Conservation (phyloP, 2,329 filamentous ascomycete genomes). For the Fusarium sublunatum region DNA sequence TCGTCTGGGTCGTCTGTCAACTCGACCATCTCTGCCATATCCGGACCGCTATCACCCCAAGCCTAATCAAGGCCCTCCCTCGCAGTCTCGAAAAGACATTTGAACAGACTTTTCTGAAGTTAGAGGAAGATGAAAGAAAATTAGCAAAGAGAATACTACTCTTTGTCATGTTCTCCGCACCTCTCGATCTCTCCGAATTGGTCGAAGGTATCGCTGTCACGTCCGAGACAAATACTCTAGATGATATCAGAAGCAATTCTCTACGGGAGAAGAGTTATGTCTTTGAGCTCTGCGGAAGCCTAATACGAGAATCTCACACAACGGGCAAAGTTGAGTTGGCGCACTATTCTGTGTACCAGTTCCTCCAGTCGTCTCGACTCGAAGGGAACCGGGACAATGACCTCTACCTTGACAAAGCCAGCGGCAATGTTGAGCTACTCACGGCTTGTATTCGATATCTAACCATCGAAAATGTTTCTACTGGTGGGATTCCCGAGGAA, state of each 20-base stretch:
- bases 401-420: neutral
- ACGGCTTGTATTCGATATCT: neutral
- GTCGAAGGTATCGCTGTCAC: neutral
- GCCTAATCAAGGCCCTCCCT: neutral
- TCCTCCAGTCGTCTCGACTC: neutral
- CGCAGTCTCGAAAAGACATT: neutral
- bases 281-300: neutral
- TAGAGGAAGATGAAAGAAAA: neutral
- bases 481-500: neutral
- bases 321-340: neutral
- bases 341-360: neutral
- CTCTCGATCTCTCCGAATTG: neutral
- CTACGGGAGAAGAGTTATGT: neutral
- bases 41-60: neutral
- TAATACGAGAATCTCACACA: neutral
- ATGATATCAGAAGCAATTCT: neutral
- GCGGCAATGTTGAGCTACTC: neutral
- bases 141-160: neutral
- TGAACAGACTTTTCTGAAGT: neutral
- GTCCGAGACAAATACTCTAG: neutral
- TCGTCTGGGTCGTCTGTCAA: neutral
- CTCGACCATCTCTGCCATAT: neutral
- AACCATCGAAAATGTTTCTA: neutral
- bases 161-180: neutral
- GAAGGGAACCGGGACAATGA: neutral